Conservation (phyloP, 768 basidiomycete genomes). For the Hortiboletus flavorubellus region DNA sequence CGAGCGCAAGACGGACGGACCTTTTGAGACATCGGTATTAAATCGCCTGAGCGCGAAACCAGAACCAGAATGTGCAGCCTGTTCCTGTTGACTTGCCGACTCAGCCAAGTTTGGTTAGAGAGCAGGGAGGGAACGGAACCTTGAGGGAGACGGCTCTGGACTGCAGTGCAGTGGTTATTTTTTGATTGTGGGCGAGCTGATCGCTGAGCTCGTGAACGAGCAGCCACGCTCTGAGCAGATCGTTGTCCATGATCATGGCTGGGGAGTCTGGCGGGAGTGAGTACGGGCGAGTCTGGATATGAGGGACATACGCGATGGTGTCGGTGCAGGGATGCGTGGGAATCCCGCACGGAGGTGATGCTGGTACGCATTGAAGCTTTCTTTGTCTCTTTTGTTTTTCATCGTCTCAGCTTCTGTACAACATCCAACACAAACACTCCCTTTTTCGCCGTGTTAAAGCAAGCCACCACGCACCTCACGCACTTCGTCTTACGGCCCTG, state of each 20-base stretch:
- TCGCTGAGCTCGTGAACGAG: constrained; percentile 80
- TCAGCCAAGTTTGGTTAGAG: constrained; percentile 8
- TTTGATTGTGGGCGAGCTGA: constrained; percentile 79
- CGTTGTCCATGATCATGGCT: constrained; percentile 55
- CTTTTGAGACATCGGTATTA: constrained; percentile 85
- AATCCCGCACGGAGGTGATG: constrained; percentile 1
- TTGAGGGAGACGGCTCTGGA: constrained; percentile 70
- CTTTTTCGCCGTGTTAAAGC: constrained; percentile 12
- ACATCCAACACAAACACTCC: constrained; percentile 30
- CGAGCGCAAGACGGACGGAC: constrained; percentile 41
- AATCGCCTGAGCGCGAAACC: constrained; percentile 80
- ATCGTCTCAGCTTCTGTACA: constrained; percentile 27
- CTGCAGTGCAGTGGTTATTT: constrained; percentile 64
- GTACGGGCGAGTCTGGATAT: neutral
- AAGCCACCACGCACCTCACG: constrained; percentile 5
- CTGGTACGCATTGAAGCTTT: neutral
- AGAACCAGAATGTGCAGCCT: constrained; percentile 66
- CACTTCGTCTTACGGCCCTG: neutral
- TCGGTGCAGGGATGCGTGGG: constrained; percentile 15
- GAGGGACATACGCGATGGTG: neutral
- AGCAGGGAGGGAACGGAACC: constrained; percentile 44
- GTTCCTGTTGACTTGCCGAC: constrained; percentile 45
- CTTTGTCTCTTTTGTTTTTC: neutral
- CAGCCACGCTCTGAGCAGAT: constrained; percentile 73
- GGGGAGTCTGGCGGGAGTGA: no score